A percentile compares a stretch with the other conserved stretches of the same genome.
Conservation (phyloP, 176 grass and related monocot genomes). For the Ananas comosus region DNA sequence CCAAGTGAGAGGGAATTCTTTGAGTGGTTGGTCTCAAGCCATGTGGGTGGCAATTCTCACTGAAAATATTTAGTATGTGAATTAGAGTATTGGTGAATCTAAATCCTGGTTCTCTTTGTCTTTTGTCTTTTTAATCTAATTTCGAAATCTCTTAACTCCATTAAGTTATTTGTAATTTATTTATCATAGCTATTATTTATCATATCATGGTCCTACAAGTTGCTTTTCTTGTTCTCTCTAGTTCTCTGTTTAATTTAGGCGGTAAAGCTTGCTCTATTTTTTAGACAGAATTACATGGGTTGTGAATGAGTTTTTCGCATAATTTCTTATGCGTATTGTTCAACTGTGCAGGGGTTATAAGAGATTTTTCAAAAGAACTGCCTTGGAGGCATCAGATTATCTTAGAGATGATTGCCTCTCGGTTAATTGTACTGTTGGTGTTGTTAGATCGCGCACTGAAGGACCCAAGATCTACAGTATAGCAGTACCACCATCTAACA, state of each 20-base stretch:
- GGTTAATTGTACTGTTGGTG: conserved; percentile 88
- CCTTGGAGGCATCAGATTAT: conserved; percentile 92
- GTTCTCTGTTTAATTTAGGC: neutral
- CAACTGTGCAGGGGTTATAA: conserved; percentile 79
- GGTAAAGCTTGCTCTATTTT: conserved; percentile 4
- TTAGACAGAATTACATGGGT: neutral
- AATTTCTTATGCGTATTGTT: neutral
- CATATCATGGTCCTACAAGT: no score
- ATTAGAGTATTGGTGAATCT: no score
- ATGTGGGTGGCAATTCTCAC: no score
- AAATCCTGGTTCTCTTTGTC: no score
- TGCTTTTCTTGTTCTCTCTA: no score
- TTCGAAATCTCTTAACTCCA: no score
- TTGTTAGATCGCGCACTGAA: conserved; percentile 84
- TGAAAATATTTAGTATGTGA: no score
- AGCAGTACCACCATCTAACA: conserved; percentile 64
- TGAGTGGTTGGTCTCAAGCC: no score
- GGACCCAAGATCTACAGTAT: conserved; percentile 78
- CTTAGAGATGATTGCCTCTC: conserved; percentile 93
- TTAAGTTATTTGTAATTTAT: no score
- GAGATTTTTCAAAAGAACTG: conserved; percentile 77
- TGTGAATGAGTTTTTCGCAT: neutral
- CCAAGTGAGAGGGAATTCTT: no score
- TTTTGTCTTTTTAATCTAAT: no score
- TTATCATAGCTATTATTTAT: no score